phyloP scores from a whole-genome alignment of 2,329 filamentous ascomycete genomes.

The Raffaelea deltoideospora region DNA sequence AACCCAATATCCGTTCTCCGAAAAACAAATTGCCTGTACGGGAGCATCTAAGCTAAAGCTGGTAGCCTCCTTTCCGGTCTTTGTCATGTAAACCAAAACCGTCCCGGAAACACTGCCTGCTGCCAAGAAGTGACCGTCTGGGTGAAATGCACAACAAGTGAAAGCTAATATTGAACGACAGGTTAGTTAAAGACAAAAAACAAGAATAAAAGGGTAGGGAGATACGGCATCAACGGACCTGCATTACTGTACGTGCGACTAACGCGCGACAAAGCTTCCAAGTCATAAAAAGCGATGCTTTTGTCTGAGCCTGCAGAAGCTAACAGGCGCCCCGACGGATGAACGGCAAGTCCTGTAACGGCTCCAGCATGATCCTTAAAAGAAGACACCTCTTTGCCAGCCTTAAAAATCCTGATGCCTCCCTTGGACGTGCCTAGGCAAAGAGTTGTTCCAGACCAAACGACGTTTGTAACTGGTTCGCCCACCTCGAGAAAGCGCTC shows the following conservation, averaged over 20 bases:
- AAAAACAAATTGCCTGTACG: constrained; percentile 67
- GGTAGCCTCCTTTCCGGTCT: constrained; percentile 60
- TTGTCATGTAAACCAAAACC: constrained; percentile 81
- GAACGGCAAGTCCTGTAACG: constrained; percentile 61
- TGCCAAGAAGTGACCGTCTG: constrained; percentile 88
- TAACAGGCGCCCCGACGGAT: constrained; percentile 69
- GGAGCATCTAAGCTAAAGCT: constrained; percentile 56
- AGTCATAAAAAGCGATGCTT: constrained; percentile 80
- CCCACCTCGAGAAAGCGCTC: constrained; percentile 52
- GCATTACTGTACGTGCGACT: constrained; percentile 69
- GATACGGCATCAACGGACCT: constrained; percentile 38
- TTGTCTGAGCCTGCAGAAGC: constrained; percentile 85
- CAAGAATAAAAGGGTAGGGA: constrained; percentile 1
- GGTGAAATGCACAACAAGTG: constrained; percentile 74
- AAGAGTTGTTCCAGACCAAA: constrained; percentile 53
- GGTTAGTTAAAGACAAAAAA: neutral
- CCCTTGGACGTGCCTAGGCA: constrained; percentile 64
- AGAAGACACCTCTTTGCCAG: constrained; percentile 50
- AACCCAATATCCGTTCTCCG: constrained; percentile 94
- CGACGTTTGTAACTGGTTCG: constrained; percentile 49
- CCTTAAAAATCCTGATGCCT: constrained; percentile 64
- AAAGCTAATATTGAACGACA: constrained; percentile 45
- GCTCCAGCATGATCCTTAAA: constrained; percentile 74
- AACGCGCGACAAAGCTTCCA: constrained; percentile 50
- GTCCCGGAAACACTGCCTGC: constrained; percentile 66